Evolutionary conservation across 805 yeast species (phyloP), one percentile per base, ranked within the genome.

Genomic region (Brettanomyces naardenensis): DNA sequence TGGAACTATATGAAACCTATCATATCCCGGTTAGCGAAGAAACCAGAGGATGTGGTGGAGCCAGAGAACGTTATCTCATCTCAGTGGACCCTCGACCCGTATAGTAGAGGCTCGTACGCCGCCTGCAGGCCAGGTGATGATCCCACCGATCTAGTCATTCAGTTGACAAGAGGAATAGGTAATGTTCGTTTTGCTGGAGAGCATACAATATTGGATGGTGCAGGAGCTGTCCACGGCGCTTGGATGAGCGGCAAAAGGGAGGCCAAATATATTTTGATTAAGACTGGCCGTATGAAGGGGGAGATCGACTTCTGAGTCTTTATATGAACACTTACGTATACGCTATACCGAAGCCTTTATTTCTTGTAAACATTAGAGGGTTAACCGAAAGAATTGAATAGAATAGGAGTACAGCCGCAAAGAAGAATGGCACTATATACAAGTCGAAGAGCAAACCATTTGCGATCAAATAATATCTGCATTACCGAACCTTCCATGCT

Each of bases 221-320:
- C 87, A 13, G 96, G 96, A 0, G 88, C 95, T 48, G 92, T 82
- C 4, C 94, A 88, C 54, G 96, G 95, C 0, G 95, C 95, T 0
- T 86, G 85, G 75, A 64, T 66, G 43, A 80, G 90, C 50, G 96
- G 63, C 2, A 42, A 37, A 19, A 44, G 61, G n/a, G 62, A 58
- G 40, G 56, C 61, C 1, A 33, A 42, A n/a, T 33, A 43, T 29
- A 40, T 58, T 13, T 26, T 58, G 14, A 37, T 39, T 3, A 45
- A 44, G 30, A 20, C 51, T 15, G 55, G 56, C 10, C 27, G 44
- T 1, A 44, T 51, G 9, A 48, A 47, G 21, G 43, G 44, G 5
- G 90, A 1, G 11, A 6, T 26, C 6, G 37, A 34, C 17, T 34
- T 22, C 19, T 34, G 27, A 19, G 21, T 7, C n/a, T 28, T n/a